These are phyloP conservation scores for Alternaria sp. DNA, from an alignment of 2,329 filamentous ascomycete genomes.

Conservation along the genomic window DNA sequence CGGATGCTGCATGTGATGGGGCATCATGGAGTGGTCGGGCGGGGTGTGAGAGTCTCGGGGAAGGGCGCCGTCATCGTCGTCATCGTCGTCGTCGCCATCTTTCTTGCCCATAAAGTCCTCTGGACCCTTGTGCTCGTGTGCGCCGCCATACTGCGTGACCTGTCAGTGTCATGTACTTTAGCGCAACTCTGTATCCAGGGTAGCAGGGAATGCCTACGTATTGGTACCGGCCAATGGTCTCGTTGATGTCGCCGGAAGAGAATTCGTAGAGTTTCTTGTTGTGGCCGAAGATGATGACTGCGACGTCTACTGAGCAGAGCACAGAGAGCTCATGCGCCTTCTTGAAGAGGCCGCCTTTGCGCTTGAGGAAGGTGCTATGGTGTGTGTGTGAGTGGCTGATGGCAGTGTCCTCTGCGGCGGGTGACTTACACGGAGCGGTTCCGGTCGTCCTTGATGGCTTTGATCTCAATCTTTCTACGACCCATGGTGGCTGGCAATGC, in stretches of 20 bases:
- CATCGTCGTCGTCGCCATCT: constrained; percentile 77
- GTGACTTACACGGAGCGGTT: constrained; percentile 90
- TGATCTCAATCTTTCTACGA: constrained; percentile 99
- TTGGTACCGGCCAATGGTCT: constrained; percentile 86
- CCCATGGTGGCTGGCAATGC: constrained; percentile 70
- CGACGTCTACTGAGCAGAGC: constrained; percentile 96
- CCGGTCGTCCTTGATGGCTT: constrained; percentile 97
- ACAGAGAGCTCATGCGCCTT: constrained; percentile 99
- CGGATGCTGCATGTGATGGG: constrained; percentile 60
- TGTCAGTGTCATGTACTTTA: constrained; percentile 40
- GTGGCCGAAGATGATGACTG: constrained; percentile 97
- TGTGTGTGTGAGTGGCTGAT: constrained; percentile 36
- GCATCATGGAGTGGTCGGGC: constrained; percentile 68
- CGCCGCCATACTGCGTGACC: constrained; percentile 76
- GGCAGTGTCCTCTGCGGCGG: constrained; percentile 23
- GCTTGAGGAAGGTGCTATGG: constrained; percentile 93
- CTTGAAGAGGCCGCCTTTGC: constrained; percentile 98
- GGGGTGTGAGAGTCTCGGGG: constrained; percentile 71
- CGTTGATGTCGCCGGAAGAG: constrained; percentile 90
- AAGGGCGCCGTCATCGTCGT: constrained; percentile 74
- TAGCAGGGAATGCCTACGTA: constrained; percentile 70
- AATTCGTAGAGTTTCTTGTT: constrained; percentile 99
- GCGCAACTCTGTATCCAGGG: constrained; percentile 19
- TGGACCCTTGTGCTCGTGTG: constrained; percentile 96
- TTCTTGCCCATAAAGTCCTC: constrained; percentile 85